A percentile compares a stretch with the other conserved stretches of the same genome.
phyloP scores from a whole-genome alignment of 768 basidiomycete genomes.

The Naganishia vaughanmartiniae region DNA sequence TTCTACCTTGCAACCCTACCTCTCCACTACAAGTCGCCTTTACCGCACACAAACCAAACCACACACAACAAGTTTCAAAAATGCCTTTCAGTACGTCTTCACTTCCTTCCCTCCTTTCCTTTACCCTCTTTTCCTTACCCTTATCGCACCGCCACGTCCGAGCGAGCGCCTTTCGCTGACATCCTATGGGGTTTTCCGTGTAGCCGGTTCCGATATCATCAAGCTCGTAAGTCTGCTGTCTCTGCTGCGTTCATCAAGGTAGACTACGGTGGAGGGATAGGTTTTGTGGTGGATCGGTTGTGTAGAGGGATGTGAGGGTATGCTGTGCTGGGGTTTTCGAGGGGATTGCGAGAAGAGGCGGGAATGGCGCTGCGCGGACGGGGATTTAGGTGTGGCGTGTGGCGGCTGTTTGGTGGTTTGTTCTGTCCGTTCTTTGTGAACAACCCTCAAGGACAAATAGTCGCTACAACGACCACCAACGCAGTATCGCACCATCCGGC shows the following conservation, averaged over 20 bases:
- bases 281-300: not conserved
- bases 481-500: too few relatives aligned
- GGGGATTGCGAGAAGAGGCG: not conserved
- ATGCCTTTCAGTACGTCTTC: not conserved
- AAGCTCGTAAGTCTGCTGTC: not conserved
- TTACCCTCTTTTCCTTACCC: too few relatives aligned
- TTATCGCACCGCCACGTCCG: too few relatives aligned
- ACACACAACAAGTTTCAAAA: not conserved
- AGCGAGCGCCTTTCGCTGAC: not conserved
- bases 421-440: too few relatives aligned
- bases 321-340: not conserved
- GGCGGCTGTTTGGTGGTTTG: too few relatives aligned
- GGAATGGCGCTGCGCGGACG: not conserved
- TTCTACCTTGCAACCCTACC: too few relatives aligned
- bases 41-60: not conserved
- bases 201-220: constrained; percentile 4
- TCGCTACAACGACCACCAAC: too few relatives aligned
- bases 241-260: not conserved
- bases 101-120: not conserved
- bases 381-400: not conserved
- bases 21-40: too few relatives aligned
- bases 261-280: not conserved
- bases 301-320: not conserved
- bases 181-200: not conserved
- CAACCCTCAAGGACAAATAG: too few relatives aligned